Conservation (phyloP, 257 asterid species). For the Fraxinus quadrangulata region DNA sequence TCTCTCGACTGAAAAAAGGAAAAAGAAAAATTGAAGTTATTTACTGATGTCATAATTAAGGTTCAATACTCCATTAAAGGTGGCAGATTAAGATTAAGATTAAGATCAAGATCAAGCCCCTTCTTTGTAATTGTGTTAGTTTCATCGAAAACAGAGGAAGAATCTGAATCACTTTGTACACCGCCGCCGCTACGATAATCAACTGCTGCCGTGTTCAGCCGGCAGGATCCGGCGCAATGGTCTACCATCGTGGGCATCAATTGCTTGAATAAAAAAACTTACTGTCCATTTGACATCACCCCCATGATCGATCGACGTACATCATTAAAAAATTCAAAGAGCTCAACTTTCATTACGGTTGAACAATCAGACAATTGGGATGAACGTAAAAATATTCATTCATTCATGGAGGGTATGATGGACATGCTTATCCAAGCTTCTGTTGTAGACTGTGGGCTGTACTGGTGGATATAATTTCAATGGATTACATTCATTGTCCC, state of each 20-base stretch:
- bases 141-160: conserved; percentile 84
- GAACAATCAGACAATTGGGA: too few relatives aligned
- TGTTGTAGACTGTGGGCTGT: too few relatives aligned
- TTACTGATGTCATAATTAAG: conserved; percentile 32
- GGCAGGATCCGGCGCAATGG: conserved; percentile 28
- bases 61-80: conserved; percentile 44
- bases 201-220: conserved; percentile 20
- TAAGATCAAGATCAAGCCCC: conserved; percentile 80
- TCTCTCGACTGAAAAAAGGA: conserved; percentile 42
- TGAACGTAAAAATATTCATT: too few relatives aligned
- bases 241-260: neutral
- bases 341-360: too few relatives aligned
- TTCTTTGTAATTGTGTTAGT: conserved; percentile 39
- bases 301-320: conserved; percentile 58
- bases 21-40: conserved; percentile 20
- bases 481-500: too few relatives aligned
- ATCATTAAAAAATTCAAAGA: too few relatives aligned
- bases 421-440: too few relatives aligned
- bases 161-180: conserved; percentile 55
- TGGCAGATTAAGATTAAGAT: conserved; percentile 59
- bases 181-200: conserved; percentile 35
- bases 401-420: too few relatives aligned
- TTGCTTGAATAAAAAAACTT: conserved; percentile 47
- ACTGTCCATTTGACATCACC: conserved; percentile 66
- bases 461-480: too few relatives aligned